phyloP scores from a whole-genome alignment of 1,139 yeast genomes.

The Kodamaea derodonti region DNA sequence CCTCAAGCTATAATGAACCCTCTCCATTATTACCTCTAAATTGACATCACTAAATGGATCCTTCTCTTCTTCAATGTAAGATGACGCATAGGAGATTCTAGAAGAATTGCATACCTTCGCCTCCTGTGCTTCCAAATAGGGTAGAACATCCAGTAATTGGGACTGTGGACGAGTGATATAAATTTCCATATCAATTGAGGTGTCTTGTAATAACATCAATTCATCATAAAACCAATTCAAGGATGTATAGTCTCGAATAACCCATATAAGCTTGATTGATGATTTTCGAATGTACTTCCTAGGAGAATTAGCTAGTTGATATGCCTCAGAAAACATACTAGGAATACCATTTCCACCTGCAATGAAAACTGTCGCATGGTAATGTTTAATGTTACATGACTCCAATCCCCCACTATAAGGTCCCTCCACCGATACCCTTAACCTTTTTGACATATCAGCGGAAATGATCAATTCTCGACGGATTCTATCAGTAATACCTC shows the following conservation, averaged over 20 bases:
- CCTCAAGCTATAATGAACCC: slow-evolving; percentile 9
- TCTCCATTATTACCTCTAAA: not conserved
- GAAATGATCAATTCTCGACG: slow-evolving; percentile 5
- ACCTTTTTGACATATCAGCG: slow-evolving; percentile 14
- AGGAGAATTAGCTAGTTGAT: slow-evolving; percentile 20
- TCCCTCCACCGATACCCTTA: slow-evolving; percentile 38
- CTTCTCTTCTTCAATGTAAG: not conserved
- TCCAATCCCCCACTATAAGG: slow-evolving; percentile 33
- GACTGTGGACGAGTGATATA: slow-evolving; percentile 31
- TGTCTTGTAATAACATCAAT: slow-evolving; percentile 20
- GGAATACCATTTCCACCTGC: slow-evolving; percentile 47
- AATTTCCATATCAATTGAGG: slow-evolving; percentile 26
- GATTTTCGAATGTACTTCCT: slow-evolving; percentile 14
- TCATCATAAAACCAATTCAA: slow-evolving; percentile 36
- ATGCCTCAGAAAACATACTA: slow-evolving; percentile 38
- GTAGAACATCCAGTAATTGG: not conserved
- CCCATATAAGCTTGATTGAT: slow-evolving; percentile 30
- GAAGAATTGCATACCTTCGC: not conserved
- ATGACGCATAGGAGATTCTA: not conserved
- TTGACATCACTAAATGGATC: not conserved
- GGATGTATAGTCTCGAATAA: slow-evolving; percentile 30
- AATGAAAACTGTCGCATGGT: slow-evolving; percentile 32
- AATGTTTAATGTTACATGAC: slow-evolving; percentile 22
- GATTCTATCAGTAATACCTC: slow-evolving; percentile 36
- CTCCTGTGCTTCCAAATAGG: slow-evolving; percentile 1